phyloP scores from a whole-genome alignment of 495 filamentous ascomycete genomes.

The Aspergillus baeticus region DNA sequence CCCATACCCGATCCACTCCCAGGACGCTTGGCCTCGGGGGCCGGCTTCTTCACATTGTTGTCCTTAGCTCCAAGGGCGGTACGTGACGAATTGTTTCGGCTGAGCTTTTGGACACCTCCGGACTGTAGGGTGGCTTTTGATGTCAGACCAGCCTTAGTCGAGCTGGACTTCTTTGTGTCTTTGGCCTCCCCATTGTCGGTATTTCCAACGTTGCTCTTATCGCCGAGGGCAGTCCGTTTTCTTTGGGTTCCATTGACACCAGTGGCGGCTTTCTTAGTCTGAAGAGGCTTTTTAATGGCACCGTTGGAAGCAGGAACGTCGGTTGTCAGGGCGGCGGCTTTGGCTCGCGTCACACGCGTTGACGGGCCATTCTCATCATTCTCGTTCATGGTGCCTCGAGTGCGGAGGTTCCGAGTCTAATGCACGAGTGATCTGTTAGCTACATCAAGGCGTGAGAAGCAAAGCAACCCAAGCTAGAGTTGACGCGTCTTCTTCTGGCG shows the following conservation, averaged over 20 bases:
- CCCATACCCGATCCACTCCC: conserved; percentile 69
- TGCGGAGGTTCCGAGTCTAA: conserved; percentile 57
- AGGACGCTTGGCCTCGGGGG: conserved; percentile 62
- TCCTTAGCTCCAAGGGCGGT: conserved; percentile 64
- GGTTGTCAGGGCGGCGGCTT: conserved; percentile 71
- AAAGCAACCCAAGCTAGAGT: neutral
- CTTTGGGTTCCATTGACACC: conserved; percentile 47
- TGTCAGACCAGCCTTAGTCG: conserved; percentile 60
- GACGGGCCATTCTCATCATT: conserved; percentile 87
- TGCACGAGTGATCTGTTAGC: conserved; percentile 16
- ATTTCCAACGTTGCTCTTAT: conserved; percentile 94
- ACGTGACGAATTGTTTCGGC: conserved; percentile 63
- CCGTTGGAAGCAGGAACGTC: conserved; percentile 51
- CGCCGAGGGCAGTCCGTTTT: conserved; percentile 78
- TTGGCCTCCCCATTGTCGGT: conserved; percentile 58
- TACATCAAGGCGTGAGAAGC: neutral
- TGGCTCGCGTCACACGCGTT: conserved; percentile 87
- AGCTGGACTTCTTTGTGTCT: conserved; percentile 67
- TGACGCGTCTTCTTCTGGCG: conserved; percentile 24
- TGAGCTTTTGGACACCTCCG: conserved; percentile 76
- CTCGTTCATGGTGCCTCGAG: conserved; percentile 76
- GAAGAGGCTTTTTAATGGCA: conserved; percentile 67
- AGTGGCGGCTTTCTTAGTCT: conserved; percentile 67
- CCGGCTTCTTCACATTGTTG: conserved; percentile 58
- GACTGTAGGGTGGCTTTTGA: conserved; percentile 72